Evolutionary conservation across 352 stramenopile species (phyloP), one percentile per base, ranked within the genome.

Genomic region (Globisporangium acanthophoron): DNA sequence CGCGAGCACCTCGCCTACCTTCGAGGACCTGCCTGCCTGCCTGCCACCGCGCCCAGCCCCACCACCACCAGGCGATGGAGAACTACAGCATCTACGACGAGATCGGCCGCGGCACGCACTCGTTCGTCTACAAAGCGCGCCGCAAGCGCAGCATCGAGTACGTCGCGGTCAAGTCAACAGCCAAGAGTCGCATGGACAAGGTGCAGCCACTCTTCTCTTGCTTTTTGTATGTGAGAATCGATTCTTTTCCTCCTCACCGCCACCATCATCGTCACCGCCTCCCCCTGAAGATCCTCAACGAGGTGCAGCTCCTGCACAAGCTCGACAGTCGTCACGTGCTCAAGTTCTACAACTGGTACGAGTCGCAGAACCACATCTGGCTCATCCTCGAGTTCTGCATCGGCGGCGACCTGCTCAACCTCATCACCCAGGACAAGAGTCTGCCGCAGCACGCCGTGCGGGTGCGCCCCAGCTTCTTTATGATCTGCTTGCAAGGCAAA

Each of bases 31-130:
- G 24, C 24, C 24, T 27, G 24, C 24, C 24, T 27, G 24, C 24
- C 24, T 27, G 24, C 24, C 24, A 27, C 24, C 24, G 24, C 24
- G 24, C 24, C 24, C 24, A 27, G 24, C 24, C 24, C 24, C 24
- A 27, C 24, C 24, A 27, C 24, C 24, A 27, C 24, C 24, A 27
- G 24, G 1, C 33, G 54, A 97, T 97, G 90, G 90, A 98, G 64
- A 96, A 97, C 69, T 98, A 97, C 79, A 95, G 92, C 70, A 97
- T 98, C 56, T 97, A 97, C 64, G 86, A 97, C 66, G 90, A 97
- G 71, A 92, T 98, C 64, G 90, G 90, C 9, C 82, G 81, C 52
- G 92, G 92, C n/a, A 81, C 82, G 54, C 77, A 94, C 73, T 97
- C 87, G 51, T 91, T 96, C 59, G 88, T 97, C 65, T 97, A 97